phyloP scores from a whole-genome alignment of 2,329 filamentous ascomycete species.

The Juglanconis oblonga region DNA sequence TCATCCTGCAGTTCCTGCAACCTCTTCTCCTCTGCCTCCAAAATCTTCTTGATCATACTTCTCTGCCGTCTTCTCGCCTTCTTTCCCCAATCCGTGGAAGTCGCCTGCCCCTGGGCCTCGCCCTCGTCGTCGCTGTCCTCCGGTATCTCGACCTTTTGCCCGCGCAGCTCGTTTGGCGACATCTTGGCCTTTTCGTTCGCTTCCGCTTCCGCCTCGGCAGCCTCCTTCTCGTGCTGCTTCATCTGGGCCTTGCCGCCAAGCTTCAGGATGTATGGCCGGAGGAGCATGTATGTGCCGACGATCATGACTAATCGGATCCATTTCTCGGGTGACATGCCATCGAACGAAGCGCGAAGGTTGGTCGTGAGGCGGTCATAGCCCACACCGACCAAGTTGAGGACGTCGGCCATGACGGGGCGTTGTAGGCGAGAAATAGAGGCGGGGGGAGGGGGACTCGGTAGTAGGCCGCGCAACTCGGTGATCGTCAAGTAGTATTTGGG shows the following conservation, averaged over 20 bases:
- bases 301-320: conserved; percentile 70
- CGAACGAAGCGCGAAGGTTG: conserved; percentile 50
- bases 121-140: conserved; percentile 51
- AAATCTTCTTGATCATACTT: conserved; percentile 61
- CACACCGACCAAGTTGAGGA: conserved; percentile 24
- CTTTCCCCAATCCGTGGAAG: conserved; percentile 63
- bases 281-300: conserved; percentile 68
- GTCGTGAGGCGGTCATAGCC: conserved; percentile 36
- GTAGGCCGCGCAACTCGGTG: not conserved
- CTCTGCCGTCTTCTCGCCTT: conserved; percentile 68
- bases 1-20: conserved; percentile 55
- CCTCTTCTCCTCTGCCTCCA: conserved; percentile 61
- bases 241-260: conserved; percentile 62
- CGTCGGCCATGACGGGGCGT: conserved; percentile 24
- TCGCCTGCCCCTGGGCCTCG: conserved; percentile 42
- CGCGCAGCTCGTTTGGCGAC: conserved; percentile 63
- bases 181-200: conserved; percentile 43
- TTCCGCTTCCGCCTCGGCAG: conserved; percentile 46
- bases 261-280: conserved; percentile 73
- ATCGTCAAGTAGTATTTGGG: too few relatives aligned
- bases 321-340: conserved; percentile 47
- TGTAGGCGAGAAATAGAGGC: not conserved
- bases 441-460: not conserved
- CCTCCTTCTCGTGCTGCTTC: conserved; percentile 60
- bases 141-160: conserved; percentile 49